phyloP scores from a whole-genome alignment of 2,329 filamentous ascomycete species.

The Dactylonectria estremocensis region DNA sequence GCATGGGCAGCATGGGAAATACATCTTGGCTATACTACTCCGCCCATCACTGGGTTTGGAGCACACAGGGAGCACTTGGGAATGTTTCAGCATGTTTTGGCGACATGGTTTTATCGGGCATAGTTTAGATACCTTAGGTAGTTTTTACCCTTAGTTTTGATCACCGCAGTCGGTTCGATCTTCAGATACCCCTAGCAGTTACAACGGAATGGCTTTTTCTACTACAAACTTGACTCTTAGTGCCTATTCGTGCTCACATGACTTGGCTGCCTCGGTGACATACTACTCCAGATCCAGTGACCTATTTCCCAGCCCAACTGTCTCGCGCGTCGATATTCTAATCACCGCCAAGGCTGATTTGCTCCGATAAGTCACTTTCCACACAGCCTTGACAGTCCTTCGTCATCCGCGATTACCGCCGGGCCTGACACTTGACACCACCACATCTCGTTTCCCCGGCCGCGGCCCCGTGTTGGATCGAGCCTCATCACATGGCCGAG shows the following conservation, averaged over 20 bases:
- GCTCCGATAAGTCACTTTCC: slow-evolving; percentile 12
- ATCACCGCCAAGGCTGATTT: slow-evolving; percentile 1
- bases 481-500: slow-evolving; percentile 4
- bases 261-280: slow-evolving; percentile 8
- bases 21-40: slow-evolving; percentile 16
- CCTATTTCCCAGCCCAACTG: slow-evolving; percentile 3
- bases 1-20: slow-evolving; percentile 25
- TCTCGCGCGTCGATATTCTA: slow-evolving; percentile 1
- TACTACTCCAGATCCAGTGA: slow-evolving; percentile 11
- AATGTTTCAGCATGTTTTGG: slow-evolving; percentile 19
- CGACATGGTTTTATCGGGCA: slow-evolving; percentile 14
- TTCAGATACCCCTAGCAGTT: slow-evolving; percentile 28
- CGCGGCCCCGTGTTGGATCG: neutral
- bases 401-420: neutral
- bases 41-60: slow-evolving; percentile 26
- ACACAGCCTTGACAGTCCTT: neutral
- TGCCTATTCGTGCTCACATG: slow-evolving; percentile 8
- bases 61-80: slow-evolving; percentile 15
- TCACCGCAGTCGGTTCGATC: slow-evolving; percentile 17
- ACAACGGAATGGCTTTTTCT: slow-evolving; percentile 21
- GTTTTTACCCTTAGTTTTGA: slow-evolving; percentile 22
- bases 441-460: neutral
- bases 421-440: slow-evolving; percentile 1
- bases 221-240: neutral
- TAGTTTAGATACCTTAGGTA: slow-evolving; percentile 35